Conservation (phyloP, 1,139 yeast genomes). For the Suhomyces wounanorum region DNA sequence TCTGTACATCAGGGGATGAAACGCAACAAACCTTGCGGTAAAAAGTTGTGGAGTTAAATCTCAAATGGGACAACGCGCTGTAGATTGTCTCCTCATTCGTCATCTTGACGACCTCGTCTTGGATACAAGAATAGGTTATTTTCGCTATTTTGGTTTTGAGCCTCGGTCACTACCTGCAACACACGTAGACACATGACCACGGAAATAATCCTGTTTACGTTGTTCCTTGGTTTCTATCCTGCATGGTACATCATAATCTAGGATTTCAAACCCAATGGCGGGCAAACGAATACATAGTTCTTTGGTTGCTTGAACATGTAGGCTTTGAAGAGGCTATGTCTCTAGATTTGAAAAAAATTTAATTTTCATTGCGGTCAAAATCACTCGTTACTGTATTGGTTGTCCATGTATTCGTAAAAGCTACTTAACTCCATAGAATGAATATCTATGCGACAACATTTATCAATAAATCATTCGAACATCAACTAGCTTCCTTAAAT, state of each 20-base stretch:
- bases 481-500: conserved; percentile 20
- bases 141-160: background rate
- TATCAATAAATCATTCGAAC: background rate
- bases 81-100: background rate
- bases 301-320: background rate
- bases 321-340: background rate
- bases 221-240: background rate
- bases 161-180: background rate
- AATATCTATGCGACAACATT: background rate
- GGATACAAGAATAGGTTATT: background rate
- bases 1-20: conserved; percentile 3
- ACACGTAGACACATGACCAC: background rate
- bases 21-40: background rate
- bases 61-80: background rate
- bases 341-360: no score
- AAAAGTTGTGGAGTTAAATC: background rate
- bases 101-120: background rate
- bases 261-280: background rate
- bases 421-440: background rate
- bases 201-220: background rate
- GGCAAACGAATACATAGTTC: background rate
- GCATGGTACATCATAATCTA: background rate
- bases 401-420: background rate
- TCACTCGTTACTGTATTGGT: background rate
- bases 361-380: no score